Conservation (phyloP, 768 basidiomycete species). For the Guyanaporus albipodus region DNA sequence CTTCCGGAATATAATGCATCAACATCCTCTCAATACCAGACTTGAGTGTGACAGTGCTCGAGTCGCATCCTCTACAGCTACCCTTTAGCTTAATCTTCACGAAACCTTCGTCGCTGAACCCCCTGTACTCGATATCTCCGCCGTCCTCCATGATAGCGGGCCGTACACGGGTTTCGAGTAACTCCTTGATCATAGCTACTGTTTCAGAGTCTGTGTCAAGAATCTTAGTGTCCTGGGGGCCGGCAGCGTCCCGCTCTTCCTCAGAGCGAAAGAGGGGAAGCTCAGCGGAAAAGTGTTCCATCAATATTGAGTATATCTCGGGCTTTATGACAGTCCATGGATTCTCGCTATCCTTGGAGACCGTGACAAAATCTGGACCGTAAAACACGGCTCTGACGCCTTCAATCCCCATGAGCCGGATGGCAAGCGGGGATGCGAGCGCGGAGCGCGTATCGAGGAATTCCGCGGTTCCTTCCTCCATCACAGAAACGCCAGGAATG, state of each 20-base stretch:
- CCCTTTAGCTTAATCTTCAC: constrained; percentile 94
- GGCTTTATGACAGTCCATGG: constrained; percentile 92
- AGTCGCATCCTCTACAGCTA: constrained; percentile 93
- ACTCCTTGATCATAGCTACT: constrained; percentile 98
- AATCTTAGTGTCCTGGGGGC: constrained; percentile 91
- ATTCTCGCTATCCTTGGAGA: constrained; percentile 84
- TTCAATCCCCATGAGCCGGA: constrained; percentile 90
- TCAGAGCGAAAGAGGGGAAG: constrained; percentile 81
- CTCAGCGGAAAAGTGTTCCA: constrained; percentile 97
- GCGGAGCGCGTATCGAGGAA: constrained; percentile 88
- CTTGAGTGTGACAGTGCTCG: constrained; percentile 93
- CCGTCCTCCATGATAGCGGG: constrained; percentile 99
- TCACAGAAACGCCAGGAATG: constrained; percentile 88
- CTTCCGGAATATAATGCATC: constrained; percentile 98
- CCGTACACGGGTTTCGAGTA: constrained; percentile 90
- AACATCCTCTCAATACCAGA: constrained; percentile 97
- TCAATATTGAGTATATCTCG: constrained; percentile 91
- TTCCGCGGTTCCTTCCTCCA: constrained; percentile 87
- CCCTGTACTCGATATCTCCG: constrained; percentile 94
- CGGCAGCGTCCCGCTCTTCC: constrained; percentile 74
- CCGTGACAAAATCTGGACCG: constrained; percentile 97
- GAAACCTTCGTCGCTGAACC: constrained; percentile 78
- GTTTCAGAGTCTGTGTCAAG: constrained; percentile 94
- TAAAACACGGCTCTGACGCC: constrained; percentile 89
- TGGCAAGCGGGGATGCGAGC: constrained; percentile 88